Evolutionary conservation across 139 green algal species (phyloP).

Genomic region (Choricystis sp.): DNA sequence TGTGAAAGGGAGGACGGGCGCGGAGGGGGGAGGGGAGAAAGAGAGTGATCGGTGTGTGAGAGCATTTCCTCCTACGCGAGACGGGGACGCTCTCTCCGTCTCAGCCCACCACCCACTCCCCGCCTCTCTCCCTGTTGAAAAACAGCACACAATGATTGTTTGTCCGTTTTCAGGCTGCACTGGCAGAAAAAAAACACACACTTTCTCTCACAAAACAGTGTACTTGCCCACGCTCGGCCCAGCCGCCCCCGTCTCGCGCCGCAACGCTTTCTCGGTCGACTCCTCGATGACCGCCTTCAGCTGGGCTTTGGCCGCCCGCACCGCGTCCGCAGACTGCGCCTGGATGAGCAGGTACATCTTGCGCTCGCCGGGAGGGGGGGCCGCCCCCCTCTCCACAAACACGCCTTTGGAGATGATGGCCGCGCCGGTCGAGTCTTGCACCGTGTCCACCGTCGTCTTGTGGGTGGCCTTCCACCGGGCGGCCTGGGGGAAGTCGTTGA

Average conservation of each 20-base stretch:
- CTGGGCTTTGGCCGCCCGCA: conserved; percentile 62
- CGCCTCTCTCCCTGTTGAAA: too few relatives aligned
- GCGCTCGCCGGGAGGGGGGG: conserved; percentile 53
- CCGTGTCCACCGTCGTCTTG: not conserved
- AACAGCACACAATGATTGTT: too few relatives aligned
- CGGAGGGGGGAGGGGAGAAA: too few relatives aligned
- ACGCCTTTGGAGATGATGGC: conserved; percentile 65
- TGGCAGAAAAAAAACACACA: too few relatives aligned
- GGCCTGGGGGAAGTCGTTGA: conserved; percentile 99
- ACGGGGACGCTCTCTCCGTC: too few relatives aligned
- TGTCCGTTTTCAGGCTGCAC: too few relatives aligned
- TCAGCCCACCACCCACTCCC: too few relatives aligned
- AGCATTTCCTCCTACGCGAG: too few relatives aligned
- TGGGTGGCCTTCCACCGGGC: conserved; percentile 63
- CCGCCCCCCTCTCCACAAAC: conserved; percentile 40
- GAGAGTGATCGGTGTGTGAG: too few relatives aligned
- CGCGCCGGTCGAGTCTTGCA: conserved; percentile 24
- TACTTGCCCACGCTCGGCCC: conserved; percentile 26
- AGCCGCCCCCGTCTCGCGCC: conserved; percentile 29
- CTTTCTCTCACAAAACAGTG: conserved; percentile 17
- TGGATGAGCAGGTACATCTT: conserved; percentile 95
- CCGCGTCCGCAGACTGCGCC: conserved; percentile 30
- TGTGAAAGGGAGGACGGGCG: too few relatives aligned
- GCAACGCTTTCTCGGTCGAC: conserved; percentile 66
- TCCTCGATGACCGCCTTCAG: conserved; percentile 66